These are phyloP conservation scores for Russula emetica DNA, from an alignment of 768 basidiomycete species.

Conservation along the genomic window DNA sequence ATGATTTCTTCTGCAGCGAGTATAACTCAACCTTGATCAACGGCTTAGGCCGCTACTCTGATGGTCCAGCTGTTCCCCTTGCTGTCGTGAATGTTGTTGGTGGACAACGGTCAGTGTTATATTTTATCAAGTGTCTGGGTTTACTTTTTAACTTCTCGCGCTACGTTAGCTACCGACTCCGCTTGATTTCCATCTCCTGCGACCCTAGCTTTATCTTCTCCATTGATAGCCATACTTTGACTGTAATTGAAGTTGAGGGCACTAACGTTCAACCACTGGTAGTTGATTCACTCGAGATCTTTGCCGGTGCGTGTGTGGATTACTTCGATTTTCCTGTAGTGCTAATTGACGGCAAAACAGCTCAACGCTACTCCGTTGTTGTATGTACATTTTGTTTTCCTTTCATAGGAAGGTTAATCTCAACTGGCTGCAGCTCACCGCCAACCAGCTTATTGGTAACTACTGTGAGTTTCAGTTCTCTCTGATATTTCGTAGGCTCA, in stretches of 20 bases:
- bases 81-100: constrained; percentile 44
- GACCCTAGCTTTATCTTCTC: constrained; percentile 33
- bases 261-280: constrained; percentile 26
- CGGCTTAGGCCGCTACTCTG: constrained; percentile 43
- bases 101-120: constrained; percentile 30
- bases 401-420: not conserved
- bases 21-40: constrained; percentile 50
- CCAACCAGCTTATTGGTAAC: constrained; percentile 29
- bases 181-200: constrained; percentile 50
- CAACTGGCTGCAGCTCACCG: constrained; percentile 13
- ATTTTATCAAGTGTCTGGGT: not conserved
- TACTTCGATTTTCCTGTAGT: not conserved
- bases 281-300: constrained; percentile 30
- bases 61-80: constrained; percentile 40
- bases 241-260: constrained; percentile 34
- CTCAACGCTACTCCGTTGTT: constrained; percentile 33
- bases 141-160: not conserved
- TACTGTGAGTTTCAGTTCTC: not conserved
- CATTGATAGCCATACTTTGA: constrained; percentile 32
- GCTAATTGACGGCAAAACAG: not conserved
- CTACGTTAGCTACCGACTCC: constrained; percentile 48
- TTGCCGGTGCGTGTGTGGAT: constrained; percentile 23
- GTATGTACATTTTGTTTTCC: constrained; percentile 11
- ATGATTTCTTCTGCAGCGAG: constrained; percentile 7
- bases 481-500: constrained; percentile 21